phyloP scores from a whole-genome alignment of 768 basidiomycete genomes.

The Auricularia sp. region DNA sequence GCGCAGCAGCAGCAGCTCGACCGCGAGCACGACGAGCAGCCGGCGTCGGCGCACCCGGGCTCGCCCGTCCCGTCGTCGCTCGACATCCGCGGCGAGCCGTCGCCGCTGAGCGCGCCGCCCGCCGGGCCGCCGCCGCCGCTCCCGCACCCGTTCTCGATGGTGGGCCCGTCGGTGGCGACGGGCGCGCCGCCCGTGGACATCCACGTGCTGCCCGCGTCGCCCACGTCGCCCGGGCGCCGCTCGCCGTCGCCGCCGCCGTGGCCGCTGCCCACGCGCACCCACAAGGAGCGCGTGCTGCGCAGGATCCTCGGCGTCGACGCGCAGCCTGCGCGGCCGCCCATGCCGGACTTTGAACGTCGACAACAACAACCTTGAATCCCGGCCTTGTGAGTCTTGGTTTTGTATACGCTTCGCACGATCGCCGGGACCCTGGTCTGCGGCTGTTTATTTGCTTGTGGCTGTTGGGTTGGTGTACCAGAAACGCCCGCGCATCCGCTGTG shows the following conservation, averaged over 20 bases:
- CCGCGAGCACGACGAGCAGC: too few species aligned
- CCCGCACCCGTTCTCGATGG: not conserved
- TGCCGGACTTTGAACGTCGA: not conserved
- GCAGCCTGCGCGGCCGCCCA: not conserved
- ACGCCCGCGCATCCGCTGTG: too few species aligned
- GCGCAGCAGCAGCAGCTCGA: too few species aligned
- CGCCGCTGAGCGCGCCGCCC: not conserved
- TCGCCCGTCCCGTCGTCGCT: not conserved
- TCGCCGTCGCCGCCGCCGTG: conserved; percentile 1
- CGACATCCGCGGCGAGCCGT: not conserved
- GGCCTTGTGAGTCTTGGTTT: too few species aligned
- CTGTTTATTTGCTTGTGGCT: too few species aligned
- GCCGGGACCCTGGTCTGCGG: too few species aligned
- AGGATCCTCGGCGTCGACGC: not conserved
- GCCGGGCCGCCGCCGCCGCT: not conserved
- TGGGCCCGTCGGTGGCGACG: not conserved
- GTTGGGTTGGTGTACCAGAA: too few species aligned
- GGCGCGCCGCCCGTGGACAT: not conserved
- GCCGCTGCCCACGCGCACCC: not conserved
- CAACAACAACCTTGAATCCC: too few species aligned
- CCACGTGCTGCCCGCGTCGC: not conserved
- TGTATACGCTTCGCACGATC: not conserved
- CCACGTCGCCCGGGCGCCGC: not conserved
- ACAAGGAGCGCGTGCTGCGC: not conserved
- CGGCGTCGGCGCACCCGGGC: not conserved